A percentile compares a stretch with the other conserved stretches of the same genome.
These are phyloP conservation scores for Arachnomyces sp. DNA, from an alignment of 2,329 filamentous ascomycete genomes.

Conservation along the genomic window DNA sequence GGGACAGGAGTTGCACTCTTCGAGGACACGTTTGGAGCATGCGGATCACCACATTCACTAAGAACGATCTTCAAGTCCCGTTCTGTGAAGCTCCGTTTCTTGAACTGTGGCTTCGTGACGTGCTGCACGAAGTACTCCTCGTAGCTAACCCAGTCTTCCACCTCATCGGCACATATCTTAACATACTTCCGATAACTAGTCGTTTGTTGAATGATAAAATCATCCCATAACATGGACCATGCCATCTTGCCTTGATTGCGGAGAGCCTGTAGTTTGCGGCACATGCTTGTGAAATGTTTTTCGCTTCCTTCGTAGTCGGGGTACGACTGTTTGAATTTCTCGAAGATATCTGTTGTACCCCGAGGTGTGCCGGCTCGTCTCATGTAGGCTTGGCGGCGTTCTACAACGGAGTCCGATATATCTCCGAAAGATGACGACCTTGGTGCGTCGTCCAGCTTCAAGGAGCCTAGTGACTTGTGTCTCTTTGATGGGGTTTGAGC, in stretches of 20 bases:
- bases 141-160: conserved; percentile 25
- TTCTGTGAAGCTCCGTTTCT: conserved; percentile 29
- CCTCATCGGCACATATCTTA: conserved; percentile 17
- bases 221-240: conserved; percentile 37
- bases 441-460: no score
- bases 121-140: conserved; percentile 30
- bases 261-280: conserved; percentile 27
- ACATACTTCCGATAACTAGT: conserved; percentile 30
- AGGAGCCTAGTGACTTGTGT: no score
- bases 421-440: no score
- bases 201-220: conserved; percentile 36
- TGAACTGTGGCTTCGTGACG: conserved; percentile 25
- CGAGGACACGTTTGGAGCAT: conserved; percentile 1
- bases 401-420: conserved; percentile 10
- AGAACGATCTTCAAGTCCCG: conserved; percentile 24
- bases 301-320: conserved; percentile 30
- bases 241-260: conserved; percentile 22
- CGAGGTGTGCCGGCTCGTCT: conserved; percentile 12
- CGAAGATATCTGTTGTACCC: conserved; percentile 23
- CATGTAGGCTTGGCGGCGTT: conserved; percentile 18
- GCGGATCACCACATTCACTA: conserved; percentile 13
- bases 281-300: conserved; percentile 31
- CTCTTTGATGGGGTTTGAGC: no score
- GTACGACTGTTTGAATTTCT: conserved; percentile 33
- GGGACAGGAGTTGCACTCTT: not conserved